Percentiles rank a stretch among this genome's conserved stretches.
Conservation (phyloP, 805 yeast species). For the Cyberlindnera amylophila region DNA sequence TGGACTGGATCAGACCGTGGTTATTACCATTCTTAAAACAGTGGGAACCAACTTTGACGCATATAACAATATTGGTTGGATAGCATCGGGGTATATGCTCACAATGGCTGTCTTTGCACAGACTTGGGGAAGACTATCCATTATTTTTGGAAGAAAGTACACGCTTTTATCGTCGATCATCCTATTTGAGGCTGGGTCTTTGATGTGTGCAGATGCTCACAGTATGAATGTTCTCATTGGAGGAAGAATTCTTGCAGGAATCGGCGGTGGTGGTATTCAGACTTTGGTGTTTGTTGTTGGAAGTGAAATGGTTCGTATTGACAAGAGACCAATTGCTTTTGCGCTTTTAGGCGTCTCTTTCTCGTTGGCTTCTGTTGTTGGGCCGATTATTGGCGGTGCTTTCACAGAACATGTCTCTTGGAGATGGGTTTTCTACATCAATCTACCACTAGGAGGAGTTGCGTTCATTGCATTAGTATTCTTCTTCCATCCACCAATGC, state of each 20-base stretch:
- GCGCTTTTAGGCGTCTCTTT: slow-evolving; percentile 32
- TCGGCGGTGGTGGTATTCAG: slow-evolving; percentile 31
- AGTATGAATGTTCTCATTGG: slow-evolving; percentile 60
- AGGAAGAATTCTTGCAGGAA: slow-evolving; percentile 65
- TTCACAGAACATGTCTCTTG: slow-evolving; percentile 56
- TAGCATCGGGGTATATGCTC: slow-evolving; percentile 49
- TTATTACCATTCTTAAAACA: slow-evolving; percentile 44
- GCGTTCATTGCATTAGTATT: slow-evolving; percentile 36
- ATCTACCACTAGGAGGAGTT: slow-evolving; percentile 59
- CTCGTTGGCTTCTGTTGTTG: slow-evolving; percentile 49
- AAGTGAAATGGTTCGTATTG: slow-evolving; percentile 43
- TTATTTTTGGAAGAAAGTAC: slow-evolving; percentile 43
- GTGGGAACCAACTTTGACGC: slow-evolving; percentile 47
- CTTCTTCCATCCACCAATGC: no score
- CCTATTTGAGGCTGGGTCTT: slow-evolving; percentile 36
- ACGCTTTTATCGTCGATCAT: slow-evolving; percentile 43
- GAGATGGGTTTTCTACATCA: slow-evolving; percentile 76
- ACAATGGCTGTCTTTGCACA: slow-evolving; percentile 51
- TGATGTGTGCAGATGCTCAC: slow-evolving; percentile 49
- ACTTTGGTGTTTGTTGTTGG: slow-evolving; percentile 51
- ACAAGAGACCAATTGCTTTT: slow-evolving; percentile 16
- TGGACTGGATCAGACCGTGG: slow-evolving; percentile 58
- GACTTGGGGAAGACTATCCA: slow-evolving; percentile 42
- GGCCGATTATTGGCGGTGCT: slow-evolving; percentile 68
- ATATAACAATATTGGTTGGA: slow-evolving; percentile 55